Percentiles rank a stretch among this genome's conserved stretches.
phyloP scores from a whole-genome alignment of 192 early-diverging fungal species.

The Coemansia asiatica region DNA sequence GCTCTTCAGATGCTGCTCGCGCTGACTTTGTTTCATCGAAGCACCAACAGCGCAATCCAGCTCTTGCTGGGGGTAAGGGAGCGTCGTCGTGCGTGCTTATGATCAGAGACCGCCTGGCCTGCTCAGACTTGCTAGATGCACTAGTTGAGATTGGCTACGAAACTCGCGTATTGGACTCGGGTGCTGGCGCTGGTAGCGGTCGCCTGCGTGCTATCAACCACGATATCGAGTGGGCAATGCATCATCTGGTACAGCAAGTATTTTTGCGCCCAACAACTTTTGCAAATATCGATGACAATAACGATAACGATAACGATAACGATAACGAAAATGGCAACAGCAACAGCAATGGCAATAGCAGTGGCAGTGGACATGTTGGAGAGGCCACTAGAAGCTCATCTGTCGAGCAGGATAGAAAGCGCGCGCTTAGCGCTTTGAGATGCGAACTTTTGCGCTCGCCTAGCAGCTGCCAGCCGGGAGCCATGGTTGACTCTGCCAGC shows the following conservation, averaged over 20 bases:
- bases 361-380: neutral
- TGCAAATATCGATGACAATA: slow-evolving; percentile 14
- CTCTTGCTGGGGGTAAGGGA: neutral
- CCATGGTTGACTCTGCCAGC: slow-evolving; percentile 46
- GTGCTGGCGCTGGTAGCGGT: slow-evolving; percentile 30
- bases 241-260: slow-evolving; percentile 55
- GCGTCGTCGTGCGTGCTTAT: slow-evolving; percentile 46
- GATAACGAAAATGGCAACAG: neutral
- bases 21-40: neutral
- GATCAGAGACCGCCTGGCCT: slow-evolving; percentile 54
- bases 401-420: neutral
- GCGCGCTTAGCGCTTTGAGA: slow-evolving; percentile 11
- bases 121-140: slow-evolving; percentile 54
- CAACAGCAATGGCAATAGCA: neutral
- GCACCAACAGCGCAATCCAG: neutral
- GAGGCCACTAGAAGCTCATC: neutral
- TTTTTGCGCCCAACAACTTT: slow-evolving; percentile 44
- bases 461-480: slow-evolving; percentile 25
- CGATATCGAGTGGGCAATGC: slow-evolving; percentile 59
- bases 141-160: slow-evolving; percentile 55
- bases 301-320: slow-evolving; percentile 11
- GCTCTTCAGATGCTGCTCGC: neutral
- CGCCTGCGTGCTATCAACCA: slow-evolving; percentile 55
- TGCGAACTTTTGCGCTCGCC: slow-evolving; percentile 36
- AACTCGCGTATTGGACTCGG: slow-evolving; percentile 42